These are phyloP conservation scores for Phytophthora rubi DNA, from an alignment of 352 stramenopile species.

Conservation along the genomic window DNA sequence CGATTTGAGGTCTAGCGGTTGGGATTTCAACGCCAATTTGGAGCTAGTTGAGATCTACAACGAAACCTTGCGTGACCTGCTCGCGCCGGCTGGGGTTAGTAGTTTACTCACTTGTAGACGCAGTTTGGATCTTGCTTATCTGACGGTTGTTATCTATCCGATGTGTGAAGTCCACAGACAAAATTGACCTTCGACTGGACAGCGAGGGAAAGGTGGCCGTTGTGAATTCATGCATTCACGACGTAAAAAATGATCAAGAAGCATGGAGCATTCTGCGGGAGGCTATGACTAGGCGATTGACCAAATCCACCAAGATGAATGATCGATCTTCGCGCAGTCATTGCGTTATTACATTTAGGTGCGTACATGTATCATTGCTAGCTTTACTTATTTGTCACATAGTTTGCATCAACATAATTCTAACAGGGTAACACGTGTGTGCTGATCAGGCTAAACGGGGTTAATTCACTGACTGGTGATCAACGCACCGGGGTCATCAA, in stretches of 20 bases:
- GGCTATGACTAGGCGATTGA: slow-evolving; percentile 67
- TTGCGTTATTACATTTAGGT: slow-evolving; percentile 87
- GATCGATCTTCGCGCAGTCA: slow-evolving; percentile 85
- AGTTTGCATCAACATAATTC: neutral
- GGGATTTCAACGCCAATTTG: slow-evolving; percentile 73
- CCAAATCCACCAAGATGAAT: slow-evolving; percentile 88
- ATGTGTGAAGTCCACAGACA: slow-evolving; percentile 55
- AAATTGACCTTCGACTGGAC: slow-evolving; percentile 77
- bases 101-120: neutral
- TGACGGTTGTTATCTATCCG: slow-evolving; percentile 1
- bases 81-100: slow-evolving; percentile 68
- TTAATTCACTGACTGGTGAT: slow-evolving; percentile 65
- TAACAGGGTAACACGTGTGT: neutral
- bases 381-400: neutral
- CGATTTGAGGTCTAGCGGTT: slow-evolving; percentile 68
- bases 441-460: slow-evolving; percentile 53
- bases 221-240: slow-evolving; percentile 68
- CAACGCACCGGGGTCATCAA: slow-evolving; percentile 73
- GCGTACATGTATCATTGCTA: slow-evolving; percentile 8
- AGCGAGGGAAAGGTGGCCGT: slow-evolving; percentile 68
- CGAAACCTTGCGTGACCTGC: slow-evolving; percentile 94
- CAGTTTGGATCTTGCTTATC: neutral
- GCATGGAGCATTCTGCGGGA: slow-evolving; percentile 74
- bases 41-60: slow-evolving; percentile 99
- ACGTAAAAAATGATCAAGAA: slow-evolving; percentile 59